Percentiles rank a stretch among this genome's conserved stretches.
Conservation (phyloP, 2,329 filamentous ascomycete genomes). For the Diplodia mutila region DNA sequence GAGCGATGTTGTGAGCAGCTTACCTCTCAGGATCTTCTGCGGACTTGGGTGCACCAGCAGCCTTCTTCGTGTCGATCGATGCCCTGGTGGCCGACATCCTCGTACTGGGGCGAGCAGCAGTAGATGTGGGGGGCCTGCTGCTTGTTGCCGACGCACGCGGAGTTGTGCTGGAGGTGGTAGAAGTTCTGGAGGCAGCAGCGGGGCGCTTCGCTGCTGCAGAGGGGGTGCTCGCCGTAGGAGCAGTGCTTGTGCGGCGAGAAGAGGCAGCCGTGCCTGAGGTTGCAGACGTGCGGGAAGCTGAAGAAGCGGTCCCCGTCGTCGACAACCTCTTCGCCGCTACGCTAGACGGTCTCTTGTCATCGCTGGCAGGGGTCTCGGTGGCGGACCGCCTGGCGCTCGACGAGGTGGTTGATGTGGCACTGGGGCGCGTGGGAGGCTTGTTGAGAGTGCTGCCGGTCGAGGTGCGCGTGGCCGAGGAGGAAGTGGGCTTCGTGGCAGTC, state of each 20-base stretch:
- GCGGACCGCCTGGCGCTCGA: not conserved
- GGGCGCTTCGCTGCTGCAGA: constrained; percentile 16
- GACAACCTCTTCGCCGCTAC: constrained; percentile 22
- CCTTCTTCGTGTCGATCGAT: constrained; percentile 14
- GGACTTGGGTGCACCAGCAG: not conserved
- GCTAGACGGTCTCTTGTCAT: constrained; percentile 18
- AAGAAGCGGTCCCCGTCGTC: constrained; percentile 19
- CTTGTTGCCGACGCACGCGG: not conserved
- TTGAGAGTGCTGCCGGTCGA: constrained; percentile 14
- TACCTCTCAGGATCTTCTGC: constrained; percentile 16
- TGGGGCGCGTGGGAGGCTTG: constrained; percentile 23
- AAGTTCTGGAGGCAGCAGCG: not conserved
- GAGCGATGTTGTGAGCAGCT: not conserved
- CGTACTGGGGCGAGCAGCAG: constrained; percentile 21
- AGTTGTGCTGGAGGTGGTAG: constrained; percentile 3
- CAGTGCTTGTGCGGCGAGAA: not conserved
- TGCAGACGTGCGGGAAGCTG: constrained; percentile 12
- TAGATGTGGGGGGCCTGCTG: not conserved
- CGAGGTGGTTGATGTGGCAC: not conserved
- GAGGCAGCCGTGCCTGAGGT: constrained; percentile 5
- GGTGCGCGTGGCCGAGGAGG: constrained; percentile 19
- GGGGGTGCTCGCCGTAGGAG: constrained; percentile 1
- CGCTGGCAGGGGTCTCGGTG: constrained; percentile 12
- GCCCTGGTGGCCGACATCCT: constrained; percentile 2
- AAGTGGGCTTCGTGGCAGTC: constrained; percentile 13